phyloP scores from a whole-genome alignment of 768 basidiomycete species.

The Artomyces pyxidatus region DNA sequence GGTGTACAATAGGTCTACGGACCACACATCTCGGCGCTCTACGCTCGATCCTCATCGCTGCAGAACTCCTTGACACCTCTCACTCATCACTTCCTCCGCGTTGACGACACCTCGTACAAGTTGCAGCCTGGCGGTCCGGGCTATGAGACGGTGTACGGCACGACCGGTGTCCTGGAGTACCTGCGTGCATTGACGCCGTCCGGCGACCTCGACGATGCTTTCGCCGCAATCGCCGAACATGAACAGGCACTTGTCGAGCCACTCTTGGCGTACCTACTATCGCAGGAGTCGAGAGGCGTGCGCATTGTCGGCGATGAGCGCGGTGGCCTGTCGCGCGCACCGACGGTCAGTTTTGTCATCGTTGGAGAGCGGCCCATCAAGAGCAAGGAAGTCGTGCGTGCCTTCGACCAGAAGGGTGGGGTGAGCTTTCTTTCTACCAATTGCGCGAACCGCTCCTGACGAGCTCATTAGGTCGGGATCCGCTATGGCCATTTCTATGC shows the following conservation, averaged over 20 bases:
- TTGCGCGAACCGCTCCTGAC: background rate
- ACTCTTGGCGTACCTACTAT: constrained; percentile 46
- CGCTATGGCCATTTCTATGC: constrained; percentile 78
- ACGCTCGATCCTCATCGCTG: constrained; percentile 45
- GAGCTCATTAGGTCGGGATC: constrained; percentile 52
- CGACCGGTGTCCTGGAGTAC: constrained; percentile 55
- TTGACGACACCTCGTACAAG: constrained; percentile 42
- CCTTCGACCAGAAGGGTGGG: constrained; percentile 54
- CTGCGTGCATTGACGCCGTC: constrained; percentile 49
- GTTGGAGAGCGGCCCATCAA: constrained; percentile 44
- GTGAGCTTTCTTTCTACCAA: constrained; percentile 32
- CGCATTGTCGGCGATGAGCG: constrained; percentile 57
- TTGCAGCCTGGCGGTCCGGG: constrained; percentile 69
- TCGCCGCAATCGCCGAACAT: constrained; percentile 49
- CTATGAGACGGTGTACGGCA: constrained; percentile 60
- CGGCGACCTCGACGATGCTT: constrained; percentile 37
- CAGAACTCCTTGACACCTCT: constrained; percentile 45
- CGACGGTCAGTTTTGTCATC: constrained; percentile 69
- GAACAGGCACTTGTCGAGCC: constrained; percentile 51
- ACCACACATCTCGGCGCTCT: constrained; percentile 61
- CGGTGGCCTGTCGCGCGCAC: constrained; percentile 37
- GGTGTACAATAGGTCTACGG: constrained; percentile 52
- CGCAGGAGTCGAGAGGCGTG: constrained; percentile 50
- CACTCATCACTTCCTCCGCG: constrained; percentile 62
- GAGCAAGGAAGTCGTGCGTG: constrained; percentile 55